phyloP scores from a whole-genome alignment of 2,329 filamentous ascomycete species.

The Penicillium sp. region DNA sequence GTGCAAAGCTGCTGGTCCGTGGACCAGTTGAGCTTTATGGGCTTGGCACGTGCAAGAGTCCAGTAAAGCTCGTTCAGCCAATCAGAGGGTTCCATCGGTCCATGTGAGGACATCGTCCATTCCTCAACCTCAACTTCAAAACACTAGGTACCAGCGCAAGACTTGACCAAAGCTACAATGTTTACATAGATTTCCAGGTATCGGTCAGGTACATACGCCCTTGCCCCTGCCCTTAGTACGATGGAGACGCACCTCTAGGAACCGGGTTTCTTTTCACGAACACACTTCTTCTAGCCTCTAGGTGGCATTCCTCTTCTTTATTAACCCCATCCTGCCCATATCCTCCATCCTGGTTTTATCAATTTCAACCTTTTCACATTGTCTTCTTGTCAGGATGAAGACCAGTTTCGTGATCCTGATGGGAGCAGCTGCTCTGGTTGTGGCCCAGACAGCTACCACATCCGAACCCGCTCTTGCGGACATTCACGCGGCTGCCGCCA shows the following conservation, averaged over 20 bases:
- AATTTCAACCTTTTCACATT: not conserved
- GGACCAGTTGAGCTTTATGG: not conserved
- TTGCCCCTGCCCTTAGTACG: too few species aligned
- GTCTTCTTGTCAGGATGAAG: slow-evolving; percentile 40
- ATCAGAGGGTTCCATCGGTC: not conserved
- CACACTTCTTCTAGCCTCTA: not conserved
- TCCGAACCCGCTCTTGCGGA: slow-evolving; percentile 27
- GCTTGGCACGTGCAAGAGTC: not conserved
- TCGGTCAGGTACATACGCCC: not conserved
- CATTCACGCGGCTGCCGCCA: slow-evolving; percentile 45
- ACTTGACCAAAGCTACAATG: not conserved
- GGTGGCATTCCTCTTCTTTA: not conserved
- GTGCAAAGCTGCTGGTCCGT: not conserved
- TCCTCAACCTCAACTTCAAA: not conserved
- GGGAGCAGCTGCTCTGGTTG: slow-evolving; percentile 21
- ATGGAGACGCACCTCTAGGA: slow-evolving; percentile 1
- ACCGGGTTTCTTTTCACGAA: not conserved
- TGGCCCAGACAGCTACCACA: slow-evolving; percentile 27
- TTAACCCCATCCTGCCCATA: not conserved
- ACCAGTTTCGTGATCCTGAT: slow-evolving; percentile 32
- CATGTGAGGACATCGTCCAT: slow-evolving; percentile 2
- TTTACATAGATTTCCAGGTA: not conserved
- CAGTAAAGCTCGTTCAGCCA: not conserved
- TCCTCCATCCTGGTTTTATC: not conserved
- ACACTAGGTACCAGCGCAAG: not conserved